Base-by-base conservation (phyloP, 78 protist genomes). In the Bodo saltans region DNA sequence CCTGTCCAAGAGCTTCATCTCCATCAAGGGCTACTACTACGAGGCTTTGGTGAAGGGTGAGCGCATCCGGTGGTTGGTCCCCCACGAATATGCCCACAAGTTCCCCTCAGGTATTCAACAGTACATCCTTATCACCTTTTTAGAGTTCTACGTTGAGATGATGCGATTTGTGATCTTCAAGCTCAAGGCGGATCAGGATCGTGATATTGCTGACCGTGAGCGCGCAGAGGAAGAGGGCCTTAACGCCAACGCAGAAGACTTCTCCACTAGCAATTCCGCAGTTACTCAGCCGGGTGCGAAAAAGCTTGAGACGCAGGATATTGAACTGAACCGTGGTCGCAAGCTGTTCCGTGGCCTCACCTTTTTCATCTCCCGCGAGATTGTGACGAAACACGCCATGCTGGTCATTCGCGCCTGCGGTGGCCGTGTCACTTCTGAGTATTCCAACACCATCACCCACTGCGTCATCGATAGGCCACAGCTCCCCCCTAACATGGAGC, bases 11-110 rank as follows among this genome's bases (percentile, higher is more conserved):
- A 93, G 82, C 25, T 98, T 98, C 88, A 70, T 96, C 37, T 93
- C 98, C 32, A 88, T 96, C 90, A 96, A 96, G 87, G 99, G 99
- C 41, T 70, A 90, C 86, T 95, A 95, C 90, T 95, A 89, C 67
- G 96, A 93, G 83, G 97, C 96, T 0, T 85, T 87, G 11, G 80
- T 98, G 68, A 27, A 47, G 74, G 98, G 98, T 4, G 85, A 76
- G 47, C 35, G 85, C 25, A 60, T 98, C 84, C 93, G 96, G 26
- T 98, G 98, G 98, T 29, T 94, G 11, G 92, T 80, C 33, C 99
- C 99, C 11, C 82, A 95, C 92, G 39, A 86, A 78, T 90, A 88
- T 79, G 37, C 53, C 42, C 89, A 87, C 86, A 32, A 79, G 60
- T 35, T 47, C 8, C 86, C 90, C 40, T 28, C 27, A 38, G 88